Base-by-base conservation (phyloP, 2,329 filamentous ascomycete species). In the Neobulgaria alba region DNA sequence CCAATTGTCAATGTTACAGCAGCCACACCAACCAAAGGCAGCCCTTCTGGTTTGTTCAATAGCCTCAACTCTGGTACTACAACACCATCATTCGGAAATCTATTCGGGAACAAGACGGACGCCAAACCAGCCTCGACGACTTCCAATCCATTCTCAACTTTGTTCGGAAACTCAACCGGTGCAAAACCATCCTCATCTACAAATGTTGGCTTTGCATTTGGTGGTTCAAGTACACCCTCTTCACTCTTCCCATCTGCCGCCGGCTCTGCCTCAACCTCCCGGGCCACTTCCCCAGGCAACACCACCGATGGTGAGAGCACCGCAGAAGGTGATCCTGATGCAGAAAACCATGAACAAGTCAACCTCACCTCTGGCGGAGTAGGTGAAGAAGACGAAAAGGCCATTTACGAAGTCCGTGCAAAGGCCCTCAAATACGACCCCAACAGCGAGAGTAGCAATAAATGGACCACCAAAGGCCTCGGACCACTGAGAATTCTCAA, bases 401-500 rank as follows among this genome's bases (percentile, higher is more conserved):
- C 79, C 29, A 59, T 88, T 15, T 73, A 83, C 58, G 81, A 90
- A 57, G 71, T 82, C 10, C 75, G 79, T 17, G 78, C 80, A 33
- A 86, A 85, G 61, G 81, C 77, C 10, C 63, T 81, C 48, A 81
- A 82, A 58, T 75, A 77, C 52, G 62, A 67, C 10, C 70, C 71
- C 10, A 62, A 63, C 4, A 67, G 69, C 18, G 64, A 67, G n/a
- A 65, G 67, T 18, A 68, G 71, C 54, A 74, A 67, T 38, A 68
- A 71, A 2, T 93, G 84, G 84, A 66, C 71, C 20, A 77, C 72
- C 1, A 75, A 82, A 58, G 86, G 85, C 33, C 67, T 85, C 5
- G 87, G 87, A 0, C 72, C 76, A 9, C 65, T 89, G 38, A 79
- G 83, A 29, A 59, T 94, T 10, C 67, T 93, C 46, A 82, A 82